Conservation (phyloP, 2,329 filamentous ascomycete genomes). For the Cercospora sp. region DNA sequence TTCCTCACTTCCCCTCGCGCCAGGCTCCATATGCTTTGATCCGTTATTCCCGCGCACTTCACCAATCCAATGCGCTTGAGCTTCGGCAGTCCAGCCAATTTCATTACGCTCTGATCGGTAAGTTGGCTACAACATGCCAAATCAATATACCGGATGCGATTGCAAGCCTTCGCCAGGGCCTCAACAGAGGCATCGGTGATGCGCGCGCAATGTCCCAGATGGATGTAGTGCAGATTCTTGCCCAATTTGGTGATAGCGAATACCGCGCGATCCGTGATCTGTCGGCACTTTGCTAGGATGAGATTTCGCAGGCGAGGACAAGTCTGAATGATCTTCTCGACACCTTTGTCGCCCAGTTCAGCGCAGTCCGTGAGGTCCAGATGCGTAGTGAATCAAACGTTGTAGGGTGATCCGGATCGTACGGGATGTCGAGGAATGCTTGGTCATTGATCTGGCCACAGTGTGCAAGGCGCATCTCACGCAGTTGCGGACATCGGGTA, state of each 20-base stretch:
- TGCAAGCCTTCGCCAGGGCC: slow-evolving; percentile 80
- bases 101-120: slow-evolving; percentile 82
- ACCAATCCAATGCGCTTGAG: slow-evolving; percentile 92
- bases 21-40: slow-evolving; percentile 81
- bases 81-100: slow-evolving; percentile 84
- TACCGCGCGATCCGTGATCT: slow-evolving; percentile 87
- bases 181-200: slow-evolving; percentile 90
- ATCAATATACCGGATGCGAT: slow-evolving; percentile 95
- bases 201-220: slow-evolving; percentile 87
- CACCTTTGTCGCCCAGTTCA: slow-evolving; percentile 79
- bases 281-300: slow-evolving; percentile 89
- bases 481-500: slow-evolving; percentile 74
- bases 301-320: slow-evolving; percentile 89
- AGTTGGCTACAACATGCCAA: slow-evolving; percentile 89
- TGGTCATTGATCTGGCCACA: slow-evolving; percentile 81
- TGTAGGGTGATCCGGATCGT: slow-evolving; percentile 52
- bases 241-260: slow-evolving; percentile 83
- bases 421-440: slow-evolving; percentile 80
- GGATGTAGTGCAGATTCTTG: slow-evolving; percentile 96
- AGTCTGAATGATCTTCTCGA: slow-evolving; percentile 81
- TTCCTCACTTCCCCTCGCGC: slow-evolving; percentile 55
- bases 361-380: slow-evolving; percentile 89
- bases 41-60: slow-evolving; percentile 88
- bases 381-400: slow-evolving; percentile 85
- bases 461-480: slow-evolving; percentile 83